Conservation (phyloP, 2,329 filamentous ascomycete species). For the Colletotrichum spinosum region DNA sequence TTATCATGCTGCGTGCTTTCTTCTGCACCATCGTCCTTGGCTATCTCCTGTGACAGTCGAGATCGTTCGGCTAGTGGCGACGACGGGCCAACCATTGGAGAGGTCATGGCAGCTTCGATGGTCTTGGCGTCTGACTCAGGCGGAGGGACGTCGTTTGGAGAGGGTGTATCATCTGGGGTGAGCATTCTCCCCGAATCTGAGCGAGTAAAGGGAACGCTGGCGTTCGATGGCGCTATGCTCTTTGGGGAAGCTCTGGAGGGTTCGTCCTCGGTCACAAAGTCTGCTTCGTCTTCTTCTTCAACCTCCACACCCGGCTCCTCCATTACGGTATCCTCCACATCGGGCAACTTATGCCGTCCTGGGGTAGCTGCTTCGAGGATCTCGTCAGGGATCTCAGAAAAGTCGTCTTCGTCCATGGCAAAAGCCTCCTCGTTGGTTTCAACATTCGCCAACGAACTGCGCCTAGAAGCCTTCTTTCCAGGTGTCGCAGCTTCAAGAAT, state of each 20-base stretch:
- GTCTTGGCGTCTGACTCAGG: constrained; percentile 35
- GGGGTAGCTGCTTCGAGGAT: constrained; percentile 64
- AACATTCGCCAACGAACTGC: constrained; percentile 37
- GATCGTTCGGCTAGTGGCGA: neutral
- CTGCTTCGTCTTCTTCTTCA: neutral
- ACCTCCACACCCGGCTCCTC: constrained; percentile 15
- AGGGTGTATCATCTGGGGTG: constrained; percentile 65
- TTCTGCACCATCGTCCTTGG: too few relatives aligned
- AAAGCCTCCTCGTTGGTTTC: constrained; percentile 49
- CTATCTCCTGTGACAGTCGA: neutral
- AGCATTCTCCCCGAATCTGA: constrained; percentile 59
- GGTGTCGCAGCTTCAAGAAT: constrained; percentile 47
- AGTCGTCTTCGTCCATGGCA: constrained; percentile 64
- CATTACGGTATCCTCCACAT: constrained; percentile 13
- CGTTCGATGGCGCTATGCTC: constrained; percentile 42
- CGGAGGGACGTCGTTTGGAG: constrained; percentile 43
- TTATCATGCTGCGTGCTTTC: neutral
- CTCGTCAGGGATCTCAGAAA: constrained; percentile 66
- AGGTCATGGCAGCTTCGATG: constrained; percentile 24
- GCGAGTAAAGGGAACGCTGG: constrained; percentile 46
- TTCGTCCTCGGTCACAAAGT: constrained; percentile 31
- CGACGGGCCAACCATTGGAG: constrained; percentile 7
- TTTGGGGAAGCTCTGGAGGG: constrained; percentile 28
- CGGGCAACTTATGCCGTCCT: constrained; percentile 41
- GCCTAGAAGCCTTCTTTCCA: constrained; percentile 27